Evolutionary conservation across 257 asterid genomes (phyloP), one percentile per base, ranked within the genome.

Genomic region (Gynochthodes officinalis): DNA sequence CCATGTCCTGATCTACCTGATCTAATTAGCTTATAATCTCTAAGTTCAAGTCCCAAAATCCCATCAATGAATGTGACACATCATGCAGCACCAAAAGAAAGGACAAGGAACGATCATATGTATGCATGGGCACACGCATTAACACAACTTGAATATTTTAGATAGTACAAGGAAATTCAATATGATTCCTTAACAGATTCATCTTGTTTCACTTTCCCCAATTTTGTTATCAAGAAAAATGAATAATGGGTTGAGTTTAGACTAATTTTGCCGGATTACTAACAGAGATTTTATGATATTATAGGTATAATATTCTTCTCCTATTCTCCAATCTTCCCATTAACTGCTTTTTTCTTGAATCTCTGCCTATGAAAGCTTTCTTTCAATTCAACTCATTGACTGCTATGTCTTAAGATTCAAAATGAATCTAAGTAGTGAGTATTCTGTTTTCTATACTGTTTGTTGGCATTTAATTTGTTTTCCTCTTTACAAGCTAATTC

Each of bases 1-100:
- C 67, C 67, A 32, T 23, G 35, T 52, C 77, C 73, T 43, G 80
- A 83, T 53, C 30, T 83, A 7, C 87, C 87, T 3, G 85, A 83
- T 80, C 65, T 83, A 16, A 83, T 80, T 60, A 83, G 76, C 76
- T 65, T 52, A 42, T 68, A 69, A 64, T 16, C 15, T 49, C 33
- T n/a, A 19, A 28, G 1, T 23, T 32, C 72, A 46, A 28, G 33
- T 2, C 19, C n/a, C 23, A 40, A 37, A 19, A 13, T n/a, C 1
- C n/a, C 14, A 33, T 30, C 19, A 28, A 7, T 60, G 44, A 32
- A 7, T 37, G 12, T 32, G 23, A 0, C 52, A 50, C 4, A 6
- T 18, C 18, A 61, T 14, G 27, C 3, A 1, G 15, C 37, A 27
- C 21, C 14, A 9, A 25, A 27, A 28, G 28, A 35, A 5, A n/a